A percentile compares a stretch with the other conserved stretches of the same genome.
phyloP scores from a whole-genome alignment of 768 basidiomycete species.

The Tricholoma matsutake region DNA sequence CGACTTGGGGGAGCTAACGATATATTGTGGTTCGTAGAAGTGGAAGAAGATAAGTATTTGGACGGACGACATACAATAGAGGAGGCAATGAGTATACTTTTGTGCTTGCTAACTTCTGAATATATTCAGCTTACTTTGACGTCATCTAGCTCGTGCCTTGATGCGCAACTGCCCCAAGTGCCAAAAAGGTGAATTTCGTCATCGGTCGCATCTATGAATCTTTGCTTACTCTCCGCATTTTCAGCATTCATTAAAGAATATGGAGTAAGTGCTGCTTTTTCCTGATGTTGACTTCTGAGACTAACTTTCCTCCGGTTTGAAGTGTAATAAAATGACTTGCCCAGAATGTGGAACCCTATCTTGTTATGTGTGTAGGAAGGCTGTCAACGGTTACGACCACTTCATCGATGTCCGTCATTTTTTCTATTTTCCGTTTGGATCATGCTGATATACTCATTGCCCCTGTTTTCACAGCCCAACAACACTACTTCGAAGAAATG shows the following conservation, averaged over 20 bases:
- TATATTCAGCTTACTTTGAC: slow-evolving; percentile 2
- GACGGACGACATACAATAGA: slow-evolving; percentile 78
- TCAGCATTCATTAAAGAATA: slow-evolving; percentile 76
- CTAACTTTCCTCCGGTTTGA: slow-evolving; percentile 7
- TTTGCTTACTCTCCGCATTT: slow-evolving; percentile 1
- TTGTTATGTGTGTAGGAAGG: slow-evolving; percentile 80
- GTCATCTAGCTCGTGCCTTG: slow-evolving; percentile 60
- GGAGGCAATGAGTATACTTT: slow-evolving; percentile 83
- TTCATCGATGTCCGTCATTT: slow-evolving; percentile 48
- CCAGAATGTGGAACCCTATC: slow-evolving; percentile 68
- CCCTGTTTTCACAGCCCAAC: slow-evolving; percentile 4
- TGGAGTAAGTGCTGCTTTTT: slow-evolving; percentile 49
- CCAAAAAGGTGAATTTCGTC: slow-evolving; percentile 54
- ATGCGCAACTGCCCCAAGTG: slow-evolving; percentile 90
- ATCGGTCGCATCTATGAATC: background rate
- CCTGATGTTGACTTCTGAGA: background rate
- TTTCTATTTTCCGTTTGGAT: slow-evolving; percentile 6
- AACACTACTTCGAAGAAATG: slow-evolving; percentile 42
- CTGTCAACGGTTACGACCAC: slow-evolving; percentile 75
- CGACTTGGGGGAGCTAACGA: background rate
- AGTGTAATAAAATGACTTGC: slow-evolving; percentile 95
- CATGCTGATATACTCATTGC: slow-evolving; percentile 11
- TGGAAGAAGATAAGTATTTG: slow-evolving; percentile 69
- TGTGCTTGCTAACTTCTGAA: background rate
- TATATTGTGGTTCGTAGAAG: slow-evolving; percentile 42